Conservation (phyloP, 2,329 filamentous ascomycete genomes). For the Ophiosphaerella korrae region DNA sequence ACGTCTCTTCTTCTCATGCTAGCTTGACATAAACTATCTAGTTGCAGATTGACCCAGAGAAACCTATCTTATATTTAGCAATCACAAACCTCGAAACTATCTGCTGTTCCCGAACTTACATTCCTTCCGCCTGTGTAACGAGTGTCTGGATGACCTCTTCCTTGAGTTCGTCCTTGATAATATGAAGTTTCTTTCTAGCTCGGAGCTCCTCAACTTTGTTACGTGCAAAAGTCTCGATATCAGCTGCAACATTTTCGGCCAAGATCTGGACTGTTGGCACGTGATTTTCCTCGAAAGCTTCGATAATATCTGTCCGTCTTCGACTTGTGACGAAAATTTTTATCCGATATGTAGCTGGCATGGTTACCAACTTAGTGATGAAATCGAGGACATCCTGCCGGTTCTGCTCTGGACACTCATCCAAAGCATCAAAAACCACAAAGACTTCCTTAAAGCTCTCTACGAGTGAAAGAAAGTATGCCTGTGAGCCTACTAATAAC, state of each 20-base stretch:
- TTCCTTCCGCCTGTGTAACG: constrained; percentile 21
- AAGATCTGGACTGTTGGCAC: constrained; percentile 23
- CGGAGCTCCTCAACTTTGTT: constrained; percentile 17
- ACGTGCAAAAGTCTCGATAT: constrained; percentile 19
- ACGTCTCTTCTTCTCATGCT: constrained; percentile 15
- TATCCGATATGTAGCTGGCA: constrained; percentile 4
- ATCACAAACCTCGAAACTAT: not conserved
- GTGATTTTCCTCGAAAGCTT: constrained; percentile 17
- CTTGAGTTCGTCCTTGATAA: constrained; percentile 14
- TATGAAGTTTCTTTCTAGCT: constrained; percentile 19
- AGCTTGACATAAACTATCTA: constrained; percentile 20
- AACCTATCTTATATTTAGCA: constrained; percentile 18
- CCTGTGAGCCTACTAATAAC: constrained; percentile 14
- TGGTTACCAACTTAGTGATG: constrained; percentile 11
- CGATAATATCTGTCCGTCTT: constrained; percentile 22
- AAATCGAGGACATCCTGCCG: constrained; percentile 7
- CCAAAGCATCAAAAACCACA: constrained; percentile 19
- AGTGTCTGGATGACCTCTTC: constrained; percentile 19
- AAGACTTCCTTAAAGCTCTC: constrained; percentile 9
- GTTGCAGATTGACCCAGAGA: constrained; percentile 27
- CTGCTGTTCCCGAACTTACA: constrained; percentile 15
- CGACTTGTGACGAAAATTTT: constrained; percentile 29
- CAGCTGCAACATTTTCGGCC: constrained; percentile 18
- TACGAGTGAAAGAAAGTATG: constrained; percentile 8
- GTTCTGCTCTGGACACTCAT: constrained; percentile 18